Conservation (phyloP, 75 land plant genomes). For the Picea glauca region DNA sequence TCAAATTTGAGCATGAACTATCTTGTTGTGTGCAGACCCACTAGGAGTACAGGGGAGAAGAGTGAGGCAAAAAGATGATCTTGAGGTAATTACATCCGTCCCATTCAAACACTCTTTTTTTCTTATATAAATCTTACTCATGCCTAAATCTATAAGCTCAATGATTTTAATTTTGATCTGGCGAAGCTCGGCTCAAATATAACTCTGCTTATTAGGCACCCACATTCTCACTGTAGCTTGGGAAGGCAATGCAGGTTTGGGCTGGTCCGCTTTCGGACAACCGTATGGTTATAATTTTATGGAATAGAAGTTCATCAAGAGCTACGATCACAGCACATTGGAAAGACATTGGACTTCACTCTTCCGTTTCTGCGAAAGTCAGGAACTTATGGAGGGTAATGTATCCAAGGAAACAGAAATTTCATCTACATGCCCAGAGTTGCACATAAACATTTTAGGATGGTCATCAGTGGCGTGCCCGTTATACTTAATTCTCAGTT, state of each 20-base stretch:
- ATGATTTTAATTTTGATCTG: conserved; percentile 19
- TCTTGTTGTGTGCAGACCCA: conserved; percentile 24
- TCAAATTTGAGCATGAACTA: background rate
- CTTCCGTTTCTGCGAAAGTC: conserved; percentile 32
- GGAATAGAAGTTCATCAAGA: conserved; percentile 67
- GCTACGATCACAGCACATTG: conserved; percentile 50
- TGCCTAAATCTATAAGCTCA: background rate
- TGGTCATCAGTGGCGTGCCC: too few relatives aligned
- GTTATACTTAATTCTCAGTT: background rate
- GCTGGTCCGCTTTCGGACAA: conserved; percentile 78
- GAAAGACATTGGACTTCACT: conserved; percentile 58
- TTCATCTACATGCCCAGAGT: background rate
- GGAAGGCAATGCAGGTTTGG: conserved; percentile 63
- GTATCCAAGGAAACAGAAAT: background rate
- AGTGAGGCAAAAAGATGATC: conserved; percentile 36
- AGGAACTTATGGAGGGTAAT: conserved; percentile 89
- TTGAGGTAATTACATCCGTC: conserved; percentile 40
- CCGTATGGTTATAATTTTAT: conserved; percentile 61
- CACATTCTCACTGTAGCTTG: background rate
- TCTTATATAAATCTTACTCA: background rate
- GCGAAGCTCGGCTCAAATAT: too few relatives aligned
- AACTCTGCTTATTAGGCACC: too few relatives aligned
- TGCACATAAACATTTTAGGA: too few relatives aligned
- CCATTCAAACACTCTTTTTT: background rate
- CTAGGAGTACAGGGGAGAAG: conserved; percentile 85